phyloP scores from a whole-genome alignment of 2,329 filamentous ascomycete genomes.

The Hymenoscyphus salicellus region DNA sequence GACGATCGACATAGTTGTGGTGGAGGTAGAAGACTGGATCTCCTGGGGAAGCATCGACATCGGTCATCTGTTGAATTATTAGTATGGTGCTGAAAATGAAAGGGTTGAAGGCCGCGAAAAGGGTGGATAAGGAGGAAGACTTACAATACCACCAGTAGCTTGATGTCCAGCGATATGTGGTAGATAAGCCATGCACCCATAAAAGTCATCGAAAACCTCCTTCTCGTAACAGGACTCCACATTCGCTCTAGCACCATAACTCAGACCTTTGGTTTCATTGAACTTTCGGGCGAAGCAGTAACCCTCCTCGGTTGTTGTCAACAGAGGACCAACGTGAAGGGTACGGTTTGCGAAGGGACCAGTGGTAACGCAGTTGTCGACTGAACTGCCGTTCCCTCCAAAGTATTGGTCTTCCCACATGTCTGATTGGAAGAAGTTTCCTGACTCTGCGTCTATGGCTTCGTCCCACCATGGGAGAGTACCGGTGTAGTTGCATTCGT shows the following conservation, averaged over 20 bases:
- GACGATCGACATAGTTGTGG: conserved; percentile 27
- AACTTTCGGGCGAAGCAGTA: conserved; percentile 15
- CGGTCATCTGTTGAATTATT: conserved; percentile 9
- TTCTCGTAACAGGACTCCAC: conserved; percentile 14
- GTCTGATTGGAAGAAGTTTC: conserved; percentile 17
- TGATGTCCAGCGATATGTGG: conserved; percentile 15
- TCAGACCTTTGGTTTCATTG: conserved; percentile 13
- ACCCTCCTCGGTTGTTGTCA: conserved; percentile 6
- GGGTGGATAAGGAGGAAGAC: neutral
- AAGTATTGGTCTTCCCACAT: conserved; percentile 17
- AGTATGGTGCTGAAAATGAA: too few species aligned
- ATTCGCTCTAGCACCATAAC: conserved; percentile 2
- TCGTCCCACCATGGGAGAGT: conserved; percentile 19
- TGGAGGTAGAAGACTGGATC: conserved; percentile 32
- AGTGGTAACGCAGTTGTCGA: conserved; percentile 3
- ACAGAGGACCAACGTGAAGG: conserved; percentile 14
- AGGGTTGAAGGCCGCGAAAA: neutral
- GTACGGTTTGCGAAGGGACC: conserved; percentile 20
- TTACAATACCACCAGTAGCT: conserved; percentile 12
- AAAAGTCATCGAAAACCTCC: conserved; percentile 8
- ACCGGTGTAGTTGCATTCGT: conserved; percentile 39
- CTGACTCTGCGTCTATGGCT: conserved; percentile 15
- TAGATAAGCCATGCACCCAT: conserved; percentile 10
- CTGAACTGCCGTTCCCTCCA: conserved; percentile 14
- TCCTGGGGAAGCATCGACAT: conserved; percentile 16